Base-by-base conservation (phyloP, 164 flowering plant genomes). In the Piper longum region DNA sequence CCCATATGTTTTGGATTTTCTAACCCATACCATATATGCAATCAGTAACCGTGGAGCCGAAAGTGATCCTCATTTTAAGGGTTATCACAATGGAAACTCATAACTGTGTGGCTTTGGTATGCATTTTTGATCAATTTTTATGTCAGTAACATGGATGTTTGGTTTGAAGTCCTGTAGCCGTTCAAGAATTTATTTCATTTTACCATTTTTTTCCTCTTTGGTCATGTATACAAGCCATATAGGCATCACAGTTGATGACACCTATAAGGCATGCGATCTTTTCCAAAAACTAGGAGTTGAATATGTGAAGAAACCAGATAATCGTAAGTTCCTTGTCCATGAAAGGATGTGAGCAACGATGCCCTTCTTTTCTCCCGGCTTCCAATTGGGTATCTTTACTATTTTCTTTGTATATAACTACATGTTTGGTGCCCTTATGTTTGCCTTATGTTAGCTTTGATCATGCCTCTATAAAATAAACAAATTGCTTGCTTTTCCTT, bases 11-110 rank as follows among this genome's bases (percentile, higher is more conserved):
- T 6, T 59, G 48, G 4, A n/a, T 56, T 8, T 16, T 16, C n/a
- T 52, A 43, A 43, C 16, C 4, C 43, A 2, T 16, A 9, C 42
- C 48, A 36, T 60, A 40, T 5, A 42, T 60, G 13, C 42, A 36
- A 40, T 63, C 83, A 93, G 99, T 69, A 88, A 87, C 57, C 90
- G 97, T 97, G 99, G 99, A n/a, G 90, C 95, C 43, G 97, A 88
- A 75, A 87, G 80, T 72, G 97, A 93, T 81, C 89, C 96, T 57
- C 85, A 90, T 4, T 90, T 90, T 72, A 88, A 85, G 73, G 89
- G 91, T 44, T 88, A 90, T 72, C 99, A 93, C 79, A 88, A 79
- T 77, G 97, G 97, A 61, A 90, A 90, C 75, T 78, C 89, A 26
- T 95, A 93, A 55, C 97, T 97, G 69, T 88, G 88, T 74, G 97